phyloP scores from a whole-genome alignment of 257 asterid genomes.

The Knoxia roxburghii region DNA sequence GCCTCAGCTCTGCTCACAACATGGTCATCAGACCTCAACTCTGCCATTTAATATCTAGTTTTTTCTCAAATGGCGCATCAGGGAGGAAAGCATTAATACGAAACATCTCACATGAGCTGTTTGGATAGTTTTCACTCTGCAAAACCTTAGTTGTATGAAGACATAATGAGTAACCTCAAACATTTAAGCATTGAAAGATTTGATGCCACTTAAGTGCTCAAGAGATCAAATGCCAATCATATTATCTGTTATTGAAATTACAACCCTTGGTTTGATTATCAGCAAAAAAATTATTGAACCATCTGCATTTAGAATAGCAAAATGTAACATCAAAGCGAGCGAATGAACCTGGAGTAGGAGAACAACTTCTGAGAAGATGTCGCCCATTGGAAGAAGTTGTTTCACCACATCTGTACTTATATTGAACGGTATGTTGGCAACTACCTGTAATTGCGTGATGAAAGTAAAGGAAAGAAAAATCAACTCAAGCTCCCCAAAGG shows the following conservation, averaged over 20 bases:
- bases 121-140: background rate
- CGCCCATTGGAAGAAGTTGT: no score
- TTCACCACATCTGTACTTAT: no score
- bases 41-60: background rate
- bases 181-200: background rate
- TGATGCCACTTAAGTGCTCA: background rate
- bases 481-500: no score
- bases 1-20: background rate
- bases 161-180: background rate
- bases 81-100: background rate
- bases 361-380: no score
- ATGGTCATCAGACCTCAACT: no score
- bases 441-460: no score
- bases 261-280: background rate
- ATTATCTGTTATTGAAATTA: background rate
- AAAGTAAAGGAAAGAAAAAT: no score
- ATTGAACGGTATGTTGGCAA: no score
- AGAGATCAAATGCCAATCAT: background rate
- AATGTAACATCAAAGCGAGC: background rate
- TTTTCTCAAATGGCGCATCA: background rate
- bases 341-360: conserved; percentile 77
- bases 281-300: background rate
- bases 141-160: background rate
- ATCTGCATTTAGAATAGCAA: background rate
- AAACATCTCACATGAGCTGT: background rate